phyloP scores from a whole-genome alignment of 2,329 filamentous ascomycete species.

The Scedosporium minutisporum region DNA sequence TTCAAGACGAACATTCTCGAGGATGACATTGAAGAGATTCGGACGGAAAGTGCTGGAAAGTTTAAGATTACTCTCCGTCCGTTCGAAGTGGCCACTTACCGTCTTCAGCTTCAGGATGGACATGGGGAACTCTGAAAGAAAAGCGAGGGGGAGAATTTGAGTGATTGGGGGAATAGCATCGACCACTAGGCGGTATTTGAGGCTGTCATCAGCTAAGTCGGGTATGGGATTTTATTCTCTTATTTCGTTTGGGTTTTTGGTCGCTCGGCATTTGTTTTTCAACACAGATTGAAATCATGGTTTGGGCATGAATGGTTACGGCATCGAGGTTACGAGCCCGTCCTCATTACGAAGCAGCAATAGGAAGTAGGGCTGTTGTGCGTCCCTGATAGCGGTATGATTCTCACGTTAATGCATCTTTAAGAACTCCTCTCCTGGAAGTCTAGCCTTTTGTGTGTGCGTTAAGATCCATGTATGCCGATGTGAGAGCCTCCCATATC shows the following conservation, averaged over 20 bases:
- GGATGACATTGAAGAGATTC: conserved; percentile 65
- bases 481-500: too few relatives aligned
- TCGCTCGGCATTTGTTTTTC: too few relatives aligned
- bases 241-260: too few relatives aligned
- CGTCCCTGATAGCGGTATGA: background rate
- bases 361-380: too few relatives aligned
- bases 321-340: too few relatives aligned
- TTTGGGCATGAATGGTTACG: too few relatives aligned
- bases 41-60: conserved; percentile 33
- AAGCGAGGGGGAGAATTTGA: background rate
- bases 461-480: too few relatives aligned
- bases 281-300: too few relatives aligned
- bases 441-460: too few relatives aligned
- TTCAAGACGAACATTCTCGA: conserved; percentile 82
- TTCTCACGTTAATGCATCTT: background rate
- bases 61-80: conserved; percentile 60
- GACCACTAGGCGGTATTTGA: background rate
- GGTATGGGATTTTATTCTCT: too few relatives aligned
- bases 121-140: conserved; percentile 8
- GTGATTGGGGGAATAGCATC: background rate
- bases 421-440: too few relatives aligned
- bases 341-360: too few relatives aligned
- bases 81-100: conserved; percentile 79
- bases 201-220: background rate
- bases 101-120: conserved; percentile 41